These are phyloP conservation scores for Amaranthus palmeri DNA, from an alignment of 148 eudicot species.

Conservation along the genomic window DNA sequence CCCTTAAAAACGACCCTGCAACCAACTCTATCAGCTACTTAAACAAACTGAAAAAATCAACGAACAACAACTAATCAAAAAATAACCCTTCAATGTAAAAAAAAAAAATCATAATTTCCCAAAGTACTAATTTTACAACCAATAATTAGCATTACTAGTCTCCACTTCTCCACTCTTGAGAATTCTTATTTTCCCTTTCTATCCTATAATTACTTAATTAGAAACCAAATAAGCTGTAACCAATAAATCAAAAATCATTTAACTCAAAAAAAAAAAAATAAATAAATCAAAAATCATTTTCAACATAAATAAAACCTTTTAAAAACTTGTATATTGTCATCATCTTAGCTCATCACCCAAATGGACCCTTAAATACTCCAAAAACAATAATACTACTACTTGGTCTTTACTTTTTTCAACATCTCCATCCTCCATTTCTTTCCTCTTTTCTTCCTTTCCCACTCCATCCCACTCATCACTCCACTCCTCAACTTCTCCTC, in stretches of 20 bases:
- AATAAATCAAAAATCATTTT: no score
- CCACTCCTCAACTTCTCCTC: slow-evolving; percentile 6
- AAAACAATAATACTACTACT: no score
- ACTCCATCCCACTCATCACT: slow-evolving; percentile 3
- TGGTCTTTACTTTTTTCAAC: background rate
- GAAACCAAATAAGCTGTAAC: background rate
- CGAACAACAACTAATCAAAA: background rate
- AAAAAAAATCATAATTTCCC: background rate
- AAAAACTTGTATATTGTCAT: background rate
- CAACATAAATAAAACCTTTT: no score
- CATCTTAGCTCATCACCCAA: slow-evolving; percentile 1
- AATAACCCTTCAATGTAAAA: background rate
- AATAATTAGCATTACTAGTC: no score
- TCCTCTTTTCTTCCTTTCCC: slow-evolving; percentile 12
- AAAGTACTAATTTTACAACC: no score
- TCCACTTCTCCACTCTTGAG: no score
- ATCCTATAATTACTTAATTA: background rate
- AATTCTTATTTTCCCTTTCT: background rate
- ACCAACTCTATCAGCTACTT: no score
- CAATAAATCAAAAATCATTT: background rate
- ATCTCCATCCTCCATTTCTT: background rate
- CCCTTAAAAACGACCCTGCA: no score
- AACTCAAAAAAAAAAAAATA: no score
- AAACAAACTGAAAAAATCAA: background rate
- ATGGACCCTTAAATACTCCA: background rate